phyloP scores from a whole-genome alignment of 805 yeast genomes.

The Priceomyces melissophilus region DNA sequence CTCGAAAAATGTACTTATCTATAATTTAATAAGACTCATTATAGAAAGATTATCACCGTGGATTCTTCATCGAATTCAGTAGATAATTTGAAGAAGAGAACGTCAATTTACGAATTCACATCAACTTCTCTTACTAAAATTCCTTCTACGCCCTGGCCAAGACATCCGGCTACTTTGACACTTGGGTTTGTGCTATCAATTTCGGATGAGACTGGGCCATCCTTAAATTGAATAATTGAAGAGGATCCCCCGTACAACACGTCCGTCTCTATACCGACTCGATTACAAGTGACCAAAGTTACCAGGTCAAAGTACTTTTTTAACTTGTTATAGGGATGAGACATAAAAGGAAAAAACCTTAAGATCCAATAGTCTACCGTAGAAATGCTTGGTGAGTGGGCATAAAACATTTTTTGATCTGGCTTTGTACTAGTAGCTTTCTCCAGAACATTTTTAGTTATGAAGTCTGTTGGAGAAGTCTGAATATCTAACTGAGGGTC shows the following conservation, averaged over 20 bases:
- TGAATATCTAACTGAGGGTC: background rate
- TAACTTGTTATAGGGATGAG: constrained; percentile 26
- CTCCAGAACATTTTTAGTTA: background rate
- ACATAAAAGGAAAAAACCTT: constrained; percentile 62
- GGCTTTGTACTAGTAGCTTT: background rate
- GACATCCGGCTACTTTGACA: constrained; percentile 50
- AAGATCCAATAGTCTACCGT: constrained; percentile 73
- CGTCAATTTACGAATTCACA: constrained; percentile 13
- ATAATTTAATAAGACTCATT: too few relatives aligned
- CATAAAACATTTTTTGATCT: constrained; percentile 10
- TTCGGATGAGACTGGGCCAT: constrained; percentile 18
- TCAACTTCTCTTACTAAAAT: constrained; percentile 58
- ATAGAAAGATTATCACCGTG: too few relatives aligned
- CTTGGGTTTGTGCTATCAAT: constrained; percentile 46
- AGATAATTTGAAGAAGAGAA: too few relatives aligned
- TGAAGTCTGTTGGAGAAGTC: background rate
- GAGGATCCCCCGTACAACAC: constrained; percentile 68
- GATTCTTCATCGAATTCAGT: too few relatives aligned
- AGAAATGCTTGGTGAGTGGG: constrained; percentile 40
- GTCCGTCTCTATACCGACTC: constrained; percentile 74
- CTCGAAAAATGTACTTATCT: too few relatives aligned
- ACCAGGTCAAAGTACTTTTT: constrained; percentile 21
- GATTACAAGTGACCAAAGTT: constrained; percentile 56
- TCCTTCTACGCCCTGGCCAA: constrained; percentile 67
- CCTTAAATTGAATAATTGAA: constrained; percentile 52